Conservation (phyloP, 345 rosid genomes). For the Eutrema japonicum region DNA sequence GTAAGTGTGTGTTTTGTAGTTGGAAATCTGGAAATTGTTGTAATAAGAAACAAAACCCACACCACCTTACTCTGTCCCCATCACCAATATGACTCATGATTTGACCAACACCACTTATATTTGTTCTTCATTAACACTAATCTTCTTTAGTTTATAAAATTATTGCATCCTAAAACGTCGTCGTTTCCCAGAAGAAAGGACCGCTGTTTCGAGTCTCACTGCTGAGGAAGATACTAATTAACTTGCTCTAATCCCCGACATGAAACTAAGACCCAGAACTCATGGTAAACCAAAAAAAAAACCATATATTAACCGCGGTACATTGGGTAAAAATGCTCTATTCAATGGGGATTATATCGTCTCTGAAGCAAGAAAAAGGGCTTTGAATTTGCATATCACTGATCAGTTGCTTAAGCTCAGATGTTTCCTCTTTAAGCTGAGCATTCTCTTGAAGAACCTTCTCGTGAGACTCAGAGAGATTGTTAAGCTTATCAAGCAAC, state of each 20-base stretch:
- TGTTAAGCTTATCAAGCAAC: slow-evolving; percentile 73
- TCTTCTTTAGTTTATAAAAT: neutral
- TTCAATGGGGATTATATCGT: slow-evolving; percentile 46
- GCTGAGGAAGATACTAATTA: neutral
- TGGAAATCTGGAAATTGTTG: slow-evolving; percentile 26
- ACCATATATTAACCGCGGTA: neutral
- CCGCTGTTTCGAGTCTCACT: neutral
- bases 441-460: slow-evolving; percentile 62
- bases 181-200: neutral
- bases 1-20: slow-evolving; percentile 14
- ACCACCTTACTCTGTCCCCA: slow-evolving; percentile 32
- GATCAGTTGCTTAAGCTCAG: slow-evolving; percentile 65
- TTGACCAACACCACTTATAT: slow-evolving; percentile 38
- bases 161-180: slow-evolving; percentile 10
- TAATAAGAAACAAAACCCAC: slow-evolving; percentile 26
- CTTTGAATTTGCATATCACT: slow-evolving; percentile 59
- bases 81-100: slow-evolving; percentile 36
- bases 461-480: slow-evolving; percentile 61
- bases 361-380: slow-evolving; percentile 59
- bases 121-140: slow-evolving; percentile 36
- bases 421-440: slow-evolving; percentile 73
- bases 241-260: neutral
- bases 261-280: slow-evolving; percentile 4
- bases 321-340: slow-evolving; percentile 18
- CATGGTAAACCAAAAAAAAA: neutral